Evolutionary conservation across 306 rosid genomes (phyloP).

Genomic region (Vicia sativa): DNA sequence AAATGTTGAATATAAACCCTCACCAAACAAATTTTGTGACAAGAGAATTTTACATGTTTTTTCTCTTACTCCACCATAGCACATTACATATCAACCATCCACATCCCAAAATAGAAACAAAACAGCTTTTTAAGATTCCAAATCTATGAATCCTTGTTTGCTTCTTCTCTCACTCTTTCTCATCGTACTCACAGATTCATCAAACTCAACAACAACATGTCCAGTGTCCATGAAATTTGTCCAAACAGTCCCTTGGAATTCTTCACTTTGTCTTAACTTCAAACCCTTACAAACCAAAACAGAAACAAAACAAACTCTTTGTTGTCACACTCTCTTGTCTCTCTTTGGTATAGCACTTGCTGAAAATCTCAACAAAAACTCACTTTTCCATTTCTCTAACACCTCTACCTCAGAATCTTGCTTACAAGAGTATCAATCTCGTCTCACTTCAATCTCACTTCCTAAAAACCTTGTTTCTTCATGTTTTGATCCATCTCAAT

Average conservation of each 20-base stretch:
- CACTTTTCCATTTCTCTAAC: slow-evolving; percentile 62
- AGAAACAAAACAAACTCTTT: slow-evolving; percentile 30
- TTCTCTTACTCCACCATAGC: neutral
- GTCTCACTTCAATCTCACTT: slow-evolving; percentile 55
- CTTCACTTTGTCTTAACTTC: slow-evolving; percentile 54
- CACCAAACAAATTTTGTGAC: neutral
- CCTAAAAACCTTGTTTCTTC: slow-evolving; percentile 48
- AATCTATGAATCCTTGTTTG: slow-evolving; percentile 26
- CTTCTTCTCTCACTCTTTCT: slow-evolving; percentile 40
- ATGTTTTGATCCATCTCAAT: slow-evolving; percentile 69
- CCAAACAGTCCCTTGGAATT: slow-evolving; percentile 62
- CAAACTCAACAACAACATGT: slow-evolving; percentile 47
- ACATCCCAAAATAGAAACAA: slow-evolving; percentile 9
- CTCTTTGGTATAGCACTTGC: slow-evolving; percentile 67
- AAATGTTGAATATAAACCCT: neutral
- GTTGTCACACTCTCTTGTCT: slow-evolving; percentile 66
- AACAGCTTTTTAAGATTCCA: neutral
- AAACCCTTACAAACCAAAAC: slow-evolving; percentile 32
- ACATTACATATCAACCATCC: neutral
- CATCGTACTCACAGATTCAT: slow-evolving; percentile 24
- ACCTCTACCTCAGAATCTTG: slow-evolving; percentile 57
- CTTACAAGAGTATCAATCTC: slow-evolving; percentile 60
- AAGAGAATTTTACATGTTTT: neutral
- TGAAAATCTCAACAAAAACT: slow-evolving; percentile 53
- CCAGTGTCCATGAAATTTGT: slow-evolving; percentile 71